phyloP scores from a whole-genome alignment of 2,329 filamentous ascomycete genomes.

The Paramyrothecium roridum region DNA sequence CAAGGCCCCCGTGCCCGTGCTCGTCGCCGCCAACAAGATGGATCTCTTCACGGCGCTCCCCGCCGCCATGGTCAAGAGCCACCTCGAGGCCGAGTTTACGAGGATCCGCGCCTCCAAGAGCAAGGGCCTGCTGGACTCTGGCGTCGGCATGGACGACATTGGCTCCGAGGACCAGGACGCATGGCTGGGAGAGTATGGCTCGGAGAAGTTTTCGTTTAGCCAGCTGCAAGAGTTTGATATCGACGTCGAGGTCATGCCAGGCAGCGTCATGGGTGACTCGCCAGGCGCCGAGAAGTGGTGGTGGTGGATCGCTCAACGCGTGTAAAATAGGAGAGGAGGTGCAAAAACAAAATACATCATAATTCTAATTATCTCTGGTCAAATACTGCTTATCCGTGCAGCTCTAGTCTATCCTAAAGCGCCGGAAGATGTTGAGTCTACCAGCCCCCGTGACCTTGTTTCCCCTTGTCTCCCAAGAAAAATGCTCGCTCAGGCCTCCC shows the following conservation, averaged over 20 bases:
- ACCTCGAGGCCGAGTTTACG: conserved; percentile 77
- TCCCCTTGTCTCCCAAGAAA: background rate
- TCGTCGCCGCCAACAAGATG: conserved; percentile 91
- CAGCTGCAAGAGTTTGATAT: conserved; percentile 83
- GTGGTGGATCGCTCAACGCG: conserved; percentile 78
- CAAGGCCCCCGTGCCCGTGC: conserved; percentile 58
- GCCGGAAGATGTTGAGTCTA: conserved; percentile 1
- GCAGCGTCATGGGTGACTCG: conserved; percentile 64
- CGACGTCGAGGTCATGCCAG: conserved; percentile 72
- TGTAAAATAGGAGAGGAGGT: conserved; percentile 42
- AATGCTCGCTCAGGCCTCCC: background rate
- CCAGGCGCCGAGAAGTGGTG: conserved; percentile 83
- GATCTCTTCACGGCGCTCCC: conserved; percentile 94
- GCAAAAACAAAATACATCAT: conserved; percentile 5
- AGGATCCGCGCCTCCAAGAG: conserved; percentile 73
- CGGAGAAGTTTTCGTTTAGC: conserved; percentile 73
- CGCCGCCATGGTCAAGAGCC: conserved; percentile 67
- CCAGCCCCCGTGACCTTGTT: background rate
- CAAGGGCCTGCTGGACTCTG: conserved; percentile 79
- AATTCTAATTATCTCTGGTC: conserved; percentile 1
- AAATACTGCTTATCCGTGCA: background rate
- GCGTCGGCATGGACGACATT: conserved; percentile 63
- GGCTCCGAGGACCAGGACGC: conserved; percentile 71
- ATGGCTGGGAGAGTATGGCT: conserved; percentile 79
- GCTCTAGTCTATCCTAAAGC: background rate